Evolutionary conservation across 169 alveolate species (phyloP).

Genomic region (Toxoplasma gondii): DNA sequence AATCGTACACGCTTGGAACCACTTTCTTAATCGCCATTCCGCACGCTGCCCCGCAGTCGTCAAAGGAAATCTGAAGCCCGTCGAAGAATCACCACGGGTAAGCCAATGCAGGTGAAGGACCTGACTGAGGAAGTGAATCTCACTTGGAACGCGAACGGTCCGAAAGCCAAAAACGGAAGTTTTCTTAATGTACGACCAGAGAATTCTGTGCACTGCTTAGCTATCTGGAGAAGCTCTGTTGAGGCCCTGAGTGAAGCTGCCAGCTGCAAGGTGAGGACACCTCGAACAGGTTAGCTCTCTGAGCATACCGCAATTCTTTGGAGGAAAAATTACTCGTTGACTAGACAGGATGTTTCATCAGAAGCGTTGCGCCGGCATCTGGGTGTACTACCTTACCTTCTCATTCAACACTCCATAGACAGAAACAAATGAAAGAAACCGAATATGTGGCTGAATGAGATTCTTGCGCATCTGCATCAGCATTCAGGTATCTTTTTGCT

Average conservation of each 20-base stretch:
- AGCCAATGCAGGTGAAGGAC: no score
- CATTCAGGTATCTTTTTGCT: not conserved
- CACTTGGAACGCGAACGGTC: not conserved
- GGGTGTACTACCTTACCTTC: not conserved
- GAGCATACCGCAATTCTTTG: not conserved
- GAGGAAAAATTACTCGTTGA: not conserved
- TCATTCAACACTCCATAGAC: not conserved
- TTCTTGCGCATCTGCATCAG: not conserved
- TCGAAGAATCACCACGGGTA: no score
- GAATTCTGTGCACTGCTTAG: constrained; percentile 71
- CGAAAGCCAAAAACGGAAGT: constrained; percentile 81
- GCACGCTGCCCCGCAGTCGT: no score
- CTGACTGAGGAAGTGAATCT: no score
- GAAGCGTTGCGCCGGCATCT: no score
- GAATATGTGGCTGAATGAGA: not conserved
- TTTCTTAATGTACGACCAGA: constrained; percentile 82
- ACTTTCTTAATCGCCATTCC: no score
- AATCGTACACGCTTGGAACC: no score
- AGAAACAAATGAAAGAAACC: not conserved
- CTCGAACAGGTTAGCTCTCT: no score
- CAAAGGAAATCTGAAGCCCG: no score
- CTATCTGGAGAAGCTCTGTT: constrained; percentile 65
- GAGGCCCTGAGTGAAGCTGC: constrained; percentile 41
- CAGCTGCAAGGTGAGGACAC: not conserved
- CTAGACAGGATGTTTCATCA: not conserved